These are phyloP conservation scores for Paraphoma chrysanthemicola DNA, from an alignment of 2,329 filamentous ascomycete species.

Conservation along the genomic window DNA sequence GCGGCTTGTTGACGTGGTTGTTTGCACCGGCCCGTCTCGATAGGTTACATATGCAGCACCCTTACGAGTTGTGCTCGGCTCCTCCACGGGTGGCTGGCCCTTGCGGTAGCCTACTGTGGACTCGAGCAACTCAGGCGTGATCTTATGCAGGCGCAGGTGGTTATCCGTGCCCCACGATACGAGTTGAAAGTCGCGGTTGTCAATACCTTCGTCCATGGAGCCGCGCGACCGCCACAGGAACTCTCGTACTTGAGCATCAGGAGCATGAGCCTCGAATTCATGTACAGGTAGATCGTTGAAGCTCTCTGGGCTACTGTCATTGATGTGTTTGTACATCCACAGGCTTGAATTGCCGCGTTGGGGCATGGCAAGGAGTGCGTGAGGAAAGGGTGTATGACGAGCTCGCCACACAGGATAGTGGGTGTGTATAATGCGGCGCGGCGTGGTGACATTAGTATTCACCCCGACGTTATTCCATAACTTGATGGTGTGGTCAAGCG, in stretches of 20 bases:
- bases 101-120: conserved; percentile 75
- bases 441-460: conserved; percentile 52
- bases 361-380: conserved; percentile 87
- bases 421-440: conserved; percentile 73
- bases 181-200: conserved; percentile 88
- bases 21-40: conserved; percentile 59
- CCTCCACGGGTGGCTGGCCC: conserved; percentile 69
- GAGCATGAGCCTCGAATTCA: conserved; percentile 62
- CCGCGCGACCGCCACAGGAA: conserved; percentile 89
- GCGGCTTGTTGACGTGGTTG: conserved; percentile 20
- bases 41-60: conserved; percentile 88
- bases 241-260: conserved; percentile 74
- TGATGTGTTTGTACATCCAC: conserved; percentile 78
- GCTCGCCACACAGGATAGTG: conserved; percentile 91
- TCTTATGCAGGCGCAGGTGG: conserved; percentile 77
- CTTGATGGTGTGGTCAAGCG: conserved; percentile 89
- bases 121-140: conserved; percentile 68
- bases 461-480: conserved; percentile 81
- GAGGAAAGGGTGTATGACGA: conserved; percentile 88
- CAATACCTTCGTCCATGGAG: conserved; percentile 67
- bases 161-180: conserved; percentile 93
- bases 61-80: conserved; percentile 77
- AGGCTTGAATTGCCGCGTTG: conserved; percentile 86
- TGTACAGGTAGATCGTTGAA: conserved; percentile 47
- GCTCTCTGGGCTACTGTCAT: conserved; percentile 43